Evolutionary conservation across 371 early-diverging fungal genomes (phyloP), one percentile per base, ranked within the genome.

Genomic region (Apophysomyces sp.): DNA sequence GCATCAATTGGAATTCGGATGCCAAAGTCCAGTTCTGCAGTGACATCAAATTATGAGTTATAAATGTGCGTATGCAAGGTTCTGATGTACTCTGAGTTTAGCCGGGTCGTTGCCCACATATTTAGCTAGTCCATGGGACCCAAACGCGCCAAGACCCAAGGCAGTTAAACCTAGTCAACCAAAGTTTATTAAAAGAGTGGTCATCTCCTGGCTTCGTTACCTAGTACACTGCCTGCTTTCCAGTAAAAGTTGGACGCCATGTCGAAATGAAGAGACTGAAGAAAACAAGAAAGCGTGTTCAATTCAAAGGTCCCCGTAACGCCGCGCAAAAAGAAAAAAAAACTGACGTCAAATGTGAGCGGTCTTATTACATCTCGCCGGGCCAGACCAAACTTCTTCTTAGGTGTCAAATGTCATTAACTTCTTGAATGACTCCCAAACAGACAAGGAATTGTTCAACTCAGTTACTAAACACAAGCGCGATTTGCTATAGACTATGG

Each of bases 91-190:
- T 58, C 75, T 78, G 51, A 88, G 52, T 60, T 88, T 83, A 31
- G 67, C 80, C 0, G 78, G 74, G 31, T 86, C 84, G 55, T 85
- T 79, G n/a, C 80, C 77, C 31, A 88, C 83, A 12, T 79, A 62
- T 61, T 89, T 90, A 27, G 78, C 81, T 5, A 93, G 76, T 7
- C 89, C 92, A 57, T 93, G 93, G 0, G 90, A 80, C 34, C 93
- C 93, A 74, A 80, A 92, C 7, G 93, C 92, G 15, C 92, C 89
- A 11, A 88, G 72, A 31, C 77, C 82, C 32, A 92, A 80, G 41
- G 87, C 92, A 12, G 88, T 62, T 2, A 84, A 79, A n/a, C 93
- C 92, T 86, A 62, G 21, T 21, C n/a, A 44, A 3, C 11, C n/a
- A 55, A 41, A 58, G 27, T 21, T 24, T 18, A 29, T 18, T 3